Conservation (phyloP, 768 basidiomycete genomes). For the Pleurotus cornucopiae region DNA sequence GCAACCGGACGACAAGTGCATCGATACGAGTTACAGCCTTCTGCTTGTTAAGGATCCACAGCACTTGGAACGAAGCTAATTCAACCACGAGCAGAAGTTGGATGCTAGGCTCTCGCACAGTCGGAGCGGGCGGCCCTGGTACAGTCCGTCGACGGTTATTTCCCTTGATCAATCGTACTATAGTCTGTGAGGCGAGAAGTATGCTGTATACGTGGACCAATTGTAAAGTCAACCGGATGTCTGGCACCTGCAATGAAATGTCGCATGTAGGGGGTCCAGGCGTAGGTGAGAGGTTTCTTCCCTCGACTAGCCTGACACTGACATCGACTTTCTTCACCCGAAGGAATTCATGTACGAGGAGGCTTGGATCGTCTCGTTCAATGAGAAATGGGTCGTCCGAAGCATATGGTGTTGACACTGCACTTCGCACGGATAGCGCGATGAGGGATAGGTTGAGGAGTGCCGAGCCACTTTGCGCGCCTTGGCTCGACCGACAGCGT, state of each 20-base stretch:
- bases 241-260: constrained; percentile 46
- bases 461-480: constrained; percentile 31
- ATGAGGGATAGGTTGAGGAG: constrained; percentile 41
- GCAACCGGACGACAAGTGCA: constrained; percentile 24
- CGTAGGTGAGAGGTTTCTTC: constrained; percentile 15
- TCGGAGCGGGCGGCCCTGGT: constrained; percentile 13
- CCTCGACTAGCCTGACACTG: constrained; percentile 21
- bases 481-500: constrained; percentile 30
- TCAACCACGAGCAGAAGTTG: constrained; percentile 31
- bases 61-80: constrained; percentile 37
- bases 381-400: constrained; percentile 61
- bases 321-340: constrained; percentile 27
- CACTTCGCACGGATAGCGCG: constrained; percentile 52
- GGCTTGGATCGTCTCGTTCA: constrained; percentile 45
- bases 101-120: constrained; percentile 14
- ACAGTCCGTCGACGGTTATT: constrained; percentile 14
- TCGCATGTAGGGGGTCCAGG: constrained; percentile 37
- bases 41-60: constrained; percentile 44
- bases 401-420: constrained; percentile 62
- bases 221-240: constrained; percentile 48
- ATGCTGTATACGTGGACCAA: constrained; percentile 67
- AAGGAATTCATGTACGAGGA: constrained; percentile 41
- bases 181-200: constrained; percentile 56
- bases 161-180: constrained; percentile 28
- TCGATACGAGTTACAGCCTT: constrained; percentile 41